These are phyloP conservation scores for Paxillus ammoniavirescens DNA, from an alignment of 768 basidiomycete species.

Conservation along the genomic window DNA sequence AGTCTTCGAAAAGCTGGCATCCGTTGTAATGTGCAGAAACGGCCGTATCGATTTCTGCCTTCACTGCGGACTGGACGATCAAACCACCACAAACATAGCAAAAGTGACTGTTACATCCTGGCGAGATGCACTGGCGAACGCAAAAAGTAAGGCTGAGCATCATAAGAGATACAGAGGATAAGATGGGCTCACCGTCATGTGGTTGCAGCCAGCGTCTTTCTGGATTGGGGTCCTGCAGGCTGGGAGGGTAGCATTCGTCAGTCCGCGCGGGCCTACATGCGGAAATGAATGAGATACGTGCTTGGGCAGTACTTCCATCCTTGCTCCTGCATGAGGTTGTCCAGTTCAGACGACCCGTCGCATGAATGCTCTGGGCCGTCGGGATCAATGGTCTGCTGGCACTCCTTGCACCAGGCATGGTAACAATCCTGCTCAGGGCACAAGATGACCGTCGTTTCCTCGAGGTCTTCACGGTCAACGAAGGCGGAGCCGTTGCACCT, in stretches of 20 bases:
- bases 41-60: constrained; percentile 28
- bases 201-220: constrained; percentile 54
- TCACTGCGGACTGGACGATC: constrained; percentile 42
- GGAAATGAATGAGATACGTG: no score
- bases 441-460: no score
- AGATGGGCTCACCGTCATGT: constrained; percentile 48
- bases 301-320: constrained; percentile 47
- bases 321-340: constrained; percentile 45
- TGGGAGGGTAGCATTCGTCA: constrained; percentile 7
- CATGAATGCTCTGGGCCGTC: constrained; percentile 50
- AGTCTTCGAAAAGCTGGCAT: constrained; percentile 35
- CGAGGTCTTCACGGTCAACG: no score
- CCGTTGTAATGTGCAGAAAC: constrained; percentile 33
- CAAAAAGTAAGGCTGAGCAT: background rate
- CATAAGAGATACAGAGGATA: background rate
- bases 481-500: no score
- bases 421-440: constrained; percentile 31
- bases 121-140: constrained; percentile 46
- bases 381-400: constrained; percentile 40
- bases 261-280: background rate
- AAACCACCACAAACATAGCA: constrained; percentile 50
- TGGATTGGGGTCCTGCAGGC: constrained; percentile 48
- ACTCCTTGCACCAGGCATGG: constrained; percentile 61
- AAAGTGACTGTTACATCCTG: constrained; percentile 61
- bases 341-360: constrained; percentile 55